Base-by-base conservation (phyloP, 441 rosid genomes). In the Kokia cookei region DNA sequence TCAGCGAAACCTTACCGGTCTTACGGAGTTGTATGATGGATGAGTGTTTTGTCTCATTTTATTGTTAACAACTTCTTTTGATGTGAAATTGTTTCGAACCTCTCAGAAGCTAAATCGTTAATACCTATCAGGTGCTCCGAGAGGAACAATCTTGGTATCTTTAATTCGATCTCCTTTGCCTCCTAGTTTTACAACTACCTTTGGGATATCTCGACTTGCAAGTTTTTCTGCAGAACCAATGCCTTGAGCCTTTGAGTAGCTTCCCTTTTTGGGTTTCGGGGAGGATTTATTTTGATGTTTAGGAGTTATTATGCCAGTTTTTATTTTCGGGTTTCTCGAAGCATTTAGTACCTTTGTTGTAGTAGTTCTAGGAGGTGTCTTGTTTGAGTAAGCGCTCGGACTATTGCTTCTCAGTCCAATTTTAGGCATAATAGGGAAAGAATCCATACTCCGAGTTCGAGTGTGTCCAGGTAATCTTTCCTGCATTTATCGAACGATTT, bases 281-380 rank as follows among this genome's bases (percentile, higher is more conserved):
- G 86, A 78, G 50, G 50, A 42, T 76, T 77, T 88, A 75, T 65
- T 84, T 75, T 78, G 86, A 73, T 78, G 74, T 78, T 80, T 87
- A 57, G 83, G 80, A 76, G 91, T 77, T 58, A 76, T 71, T 58
- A 76, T 71, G 61, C 75, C 65, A 17, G 80, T 77, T 73, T 69
- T 70, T 73, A 71, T 48, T 78, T 84, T 88, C 45, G 75, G 70
- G 69, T 74, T 83, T 84, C 85, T 87, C 55, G 87, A 78, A 77
- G 80, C 82, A 54, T 66, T 75, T 43, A 51, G 51, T 72, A 60
- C 79, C 79, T 84, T 88, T 75, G 58, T 77, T 78, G 80, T 77
- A 62, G 75, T 12, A 76, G 76, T 82, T 42, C 82, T 83, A 65
- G 75, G 71, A 40, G 90, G 75, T 75, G 74, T 66, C 69, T 62